These are phyloP conservation scores for Dendryphion nanum DNA, from an alignment of 2,329 filamentous ascomycete species.

Conservation along the genomic window DNA sequence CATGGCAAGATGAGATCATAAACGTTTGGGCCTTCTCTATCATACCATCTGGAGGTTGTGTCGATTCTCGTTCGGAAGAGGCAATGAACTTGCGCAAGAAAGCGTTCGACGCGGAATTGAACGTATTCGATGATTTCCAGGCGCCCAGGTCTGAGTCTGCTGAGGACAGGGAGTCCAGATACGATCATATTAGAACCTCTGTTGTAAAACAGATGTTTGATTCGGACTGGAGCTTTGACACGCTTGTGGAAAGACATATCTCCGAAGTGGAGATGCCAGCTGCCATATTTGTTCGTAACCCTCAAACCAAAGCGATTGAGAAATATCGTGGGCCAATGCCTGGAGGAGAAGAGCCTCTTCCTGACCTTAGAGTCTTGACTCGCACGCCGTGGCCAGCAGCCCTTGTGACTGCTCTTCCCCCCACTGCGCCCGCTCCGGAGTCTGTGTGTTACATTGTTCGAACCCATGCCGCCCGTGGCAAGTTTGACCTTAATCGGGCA, in stretches of 20 bases:
- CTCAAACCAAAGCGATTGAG: conserved; percentile 61
- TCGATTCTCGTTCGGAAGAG: conserved; percentile 13
- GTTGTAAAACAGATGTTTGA: conserved; percentile 78
- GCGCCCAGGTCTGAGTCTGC: conserved; percentile 25
- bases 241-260: conserved; percentile 65
- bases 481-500: conserved; percentile 69
- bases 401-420: conserved; percentile 63
- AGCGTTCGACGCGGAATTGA: conserved; percentile 22
- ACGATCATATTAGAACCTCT: conserved; percentile 55
- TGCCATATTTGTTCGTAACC: conserved; percentile 66
- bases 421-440: conserved; percentile 62
- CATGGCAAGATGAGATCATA: conserved; percentile 74
- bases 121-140: conserved; percentile 31
- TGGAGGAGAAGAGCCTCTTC: conserved; percentile 48
- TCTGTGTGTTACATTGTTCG: conserved; percentile 87
- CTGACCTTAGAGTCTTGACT: conserved; percentile 69
- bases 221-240: conserved; percentile 71
- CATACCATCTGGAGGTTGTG: conserved; percentile 21
- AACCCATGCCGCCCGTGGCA: conserved; percentile 72
- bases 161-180: conserved; percentile 38
- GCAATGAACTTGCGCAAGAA: conserved; percentile 19
- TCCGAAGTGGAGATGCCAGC: conserved; percentile 67
- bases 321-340: conserved; percentile 69
- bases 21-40: conserved; percentile 81
- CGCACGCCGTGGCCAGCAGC: conserved; percentile 78